These are phyloP conservation scores for Fraxinus nigra DNA, from an alignment of 305 asterid species.

Conservation along the genomic window DNA sequence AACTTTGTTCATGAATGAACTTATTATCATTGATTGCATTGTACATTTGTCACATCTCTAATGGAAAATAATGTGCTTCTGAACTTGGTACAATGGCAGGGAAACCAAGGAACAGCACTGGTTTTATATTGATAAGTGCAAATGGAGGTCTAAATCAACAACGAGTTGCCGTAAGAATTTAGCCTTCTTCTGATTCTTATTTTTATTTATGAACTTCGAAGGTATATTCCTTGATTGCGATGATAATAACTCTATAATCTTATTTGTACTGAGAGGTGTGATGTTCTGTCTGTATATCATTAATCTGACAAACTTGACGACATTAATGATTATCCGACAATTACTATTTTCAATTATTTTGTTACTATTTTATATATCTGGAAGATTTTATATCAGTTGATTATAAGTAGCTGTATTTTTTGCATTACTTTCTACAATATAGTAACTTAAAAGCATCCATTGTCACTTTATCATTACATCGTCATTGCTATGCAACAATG, in stretches of 20 bases:
- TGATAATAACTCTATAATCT: neutral
- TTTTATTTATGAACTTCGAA: neutral
- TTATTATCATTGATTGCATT: neutral
- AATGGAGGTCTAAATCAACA: constrained; percentile 97
- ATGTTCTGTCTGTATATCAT: neutral
- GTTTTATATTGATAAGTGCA: constrained; percentile 76
- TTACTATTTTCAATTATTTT: neutral
- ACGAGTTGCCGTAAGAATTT: constrained; percentile 80
- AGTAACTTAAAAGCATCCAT: neutral
- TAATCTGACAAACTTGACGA: neutral
- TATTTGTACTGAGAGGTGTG: neutral
- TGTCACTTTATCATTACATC: neutral
- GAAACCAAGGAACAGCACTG: constrained; percentile 45
- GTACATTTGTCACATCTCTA: constrained; percentile 1
- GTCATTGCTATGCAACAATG: neutral
- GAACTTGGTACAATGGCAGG: constrained; percentile 56
- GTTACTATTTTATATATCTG: neutral
- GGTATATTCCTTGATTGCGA: neutral
- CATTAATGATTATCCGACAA: neutral
- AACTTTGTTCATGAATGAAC: neutral
- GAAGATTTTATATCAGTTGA: neutral
- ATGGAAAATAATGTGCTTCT: constrained; percentile 23
- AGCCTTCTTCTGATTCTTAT: neutral
- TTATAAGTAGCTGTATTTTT: neutral
- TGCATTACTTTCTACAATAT: neutral